Base-by-base conservation (phyloP, 176 grass and related monocot genomes). In the Hordeum marinum region DNA sequence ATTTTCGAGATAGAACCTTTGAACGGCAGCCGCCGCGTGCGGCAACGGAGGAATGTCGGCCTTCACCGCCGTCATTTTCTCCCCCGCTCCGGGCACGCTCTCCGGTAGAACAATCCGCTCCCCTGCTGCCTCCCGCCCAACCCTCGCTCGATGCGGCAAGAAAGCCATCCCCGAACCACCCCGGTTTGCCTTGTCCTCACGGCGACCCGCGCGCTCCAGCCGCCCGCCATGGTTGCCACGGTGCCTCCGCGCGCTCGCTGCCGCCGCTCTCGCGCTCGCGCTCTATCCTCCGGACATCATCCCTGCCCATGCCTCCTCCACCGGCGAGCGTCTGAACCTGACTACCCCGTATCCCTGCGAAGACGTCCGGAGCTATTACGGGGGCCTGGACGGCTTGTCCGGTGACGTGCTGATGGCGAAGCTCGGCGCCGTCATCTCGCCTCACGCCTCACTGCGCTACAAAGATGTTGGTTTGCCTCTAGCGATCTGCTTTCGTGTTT, bases 351-450 rank as follows among this genome's bases (percentile, higher is more conserved):
- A 83, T 60, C 82, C 48, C 32, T 92, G 90, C 66, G 90, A 89
- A 75, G 86, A 92, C 59, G 39, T 83, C 27, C n/a, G 27, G 31
- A 18, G 74, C 1, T 92, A 92, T 31, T 88, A 89, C 48, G 61
- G 8, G 6, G 79, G 75, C 29, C 11, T 88, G 15, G 73, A 74
- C 34, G 86, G 79, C 34, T 39, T 92, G 15, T 29, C 75, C 45
- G 86, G 90, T 13, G 79, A 76, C 15, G 68, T 57, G 24, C 65
- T 92, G 83, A 83, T 88, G 86, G 37, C 63, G 72, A 80, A 86
- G 66, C 90, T 92, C 36, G 77, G 63, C 36, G 76, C 83, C 68
- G 41, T 92, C 63, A 73, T 92, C 46, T 92, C 86, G 17, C 82
- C 74, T 60, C 90, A 92, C 43, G 27, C 23, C 36, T 70, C 86